Evolutionary conservation across 495 filamentous ascomycete genomes (phyloP).

Genomic region (Aspergillus kassunensis): DNA sequence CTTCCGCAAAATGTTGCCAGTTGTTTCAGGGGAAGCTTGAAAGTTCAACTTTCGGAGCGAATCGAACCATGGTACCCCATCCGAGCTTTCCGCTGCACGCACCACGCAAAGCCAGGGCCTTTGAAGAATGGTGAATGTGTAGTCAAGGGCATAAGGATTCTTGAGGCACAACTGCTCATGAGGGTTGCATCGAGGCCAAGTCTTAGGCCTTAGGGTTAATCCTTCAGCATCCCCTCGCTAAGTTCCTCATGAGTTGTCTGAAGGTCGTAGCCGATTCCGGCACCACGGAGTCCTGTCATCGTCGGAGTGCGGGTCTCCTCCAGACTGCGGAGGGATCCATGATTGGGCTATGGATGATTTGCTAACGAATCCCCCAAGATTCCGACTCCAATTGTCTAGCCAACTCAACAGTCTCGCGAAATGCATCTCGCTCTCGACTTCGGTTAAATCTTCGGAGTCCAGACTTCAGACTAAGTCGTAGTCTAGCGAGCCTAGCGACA

Average conservation of each 20-base stretch:
- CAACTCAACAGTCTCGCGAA: not conserved
- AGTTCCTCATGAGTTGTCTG: too few relatives aligned
- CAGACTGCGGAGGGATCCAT: slow-evolving; percentile 1
- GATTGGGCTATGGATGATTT: not conserved
- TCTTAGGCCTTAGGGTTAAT: not conserved
- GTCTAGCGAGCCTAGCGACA: not conserved
- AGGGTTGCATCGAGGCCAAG: too few relatives aligned
- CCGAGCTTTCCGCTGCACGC: slow-evolving; percentile 22
- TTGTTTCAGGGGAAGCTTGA: slow-evolving; percentile 20
- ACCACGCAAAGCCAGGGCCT: too few relatives aligned
- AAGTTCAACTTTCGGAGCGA: not conserved
- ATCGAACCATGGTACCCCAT: slow-evolving; percentile 16
- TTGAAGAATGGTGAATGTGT: too few relatives aligned
- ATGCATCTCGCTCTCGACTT: not conserved
- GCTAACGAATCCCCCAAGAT: not conserved
- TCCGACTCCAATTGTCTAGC: slow-evolving; percentile 1
- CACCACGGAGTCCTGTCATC: slow-evolving; percentile 1
- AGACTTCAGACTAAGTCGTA: too few relatives aligned
- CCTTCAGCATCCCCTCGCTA: too few relatives aligned
- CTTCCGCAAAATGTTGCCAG: too few relatives aligned
- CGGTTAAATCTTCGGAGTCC: not conserved
- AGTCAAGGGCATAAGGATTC: too few relatives aligned
- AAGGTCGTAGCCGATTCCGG: not conserved
- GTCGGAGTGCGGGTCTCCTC: slow-evolving; percentile 7
- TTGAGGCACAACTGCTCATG: too few relatives aligned